Evolutionary conservation across 2,329 filamentous ascomycete genomes (phyloP), one percentile per base, ranked within the genome.

Genomic region (Nannizzia gypsea): DNA sequence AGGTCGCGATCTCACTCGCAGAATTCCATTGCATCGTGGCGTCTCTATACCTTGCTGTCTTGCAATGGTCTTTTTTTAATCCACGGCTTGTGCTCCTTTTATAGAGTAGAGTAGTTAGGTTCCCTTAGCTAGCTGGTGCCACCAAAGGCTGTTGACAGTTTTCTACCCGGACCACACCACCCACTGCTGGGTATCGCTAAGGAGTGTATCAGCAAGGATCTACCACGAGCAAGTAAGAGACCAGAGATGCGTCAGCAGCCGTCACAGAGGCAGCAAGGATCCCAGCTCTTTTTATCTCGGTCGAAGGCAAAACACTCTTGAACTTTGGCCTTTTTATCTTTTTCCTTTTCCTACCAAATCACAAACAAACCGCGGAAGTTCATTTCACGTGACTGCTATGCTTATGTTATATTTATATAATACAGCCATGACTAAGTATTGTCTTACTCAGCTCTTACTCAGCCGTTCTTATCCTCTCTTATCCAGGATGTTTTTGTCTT

Each of bases 1-100:
- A 68, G 34, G 76, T 77, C 40, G 70, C 68, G 62, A 76, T 70
- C 58, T 68, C 69, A 57, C 69, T 68, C 28, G 74, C 63, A 20
- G 67, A 56, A 40, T 34, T 68, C 75, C 74, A 76, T 60, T 69
- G 67, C 62, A 69, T 67, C 31, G 31, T 56, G 36, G 28, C 28
- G 48, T 40, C 6, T 40, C 38, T 40, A 6, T 56, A 3, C 34
- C 15, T 40, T 60, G 31, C 36, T 40, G 31, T 56, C 36, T 11
- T 20, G 9, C 20, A n/a, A 9, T 20, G 31, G n/a, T 38, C 34
- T 55, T 55, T 13, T n/a, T 55, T 31, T 31, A 52, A 6, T 28
- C n/a, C 28, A 9, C 22, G n/a, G 6, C 28, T 24, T 26, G 8
- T 9, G 15, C 22, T 2, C 26, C 13, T 55, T 55, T 28, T 48